Percentiles rank a stretch among this genome's conserved stretches.
Conservation (phyloP, 1,139 yeast species). For the Pichia sorboxylosa region DNA sequence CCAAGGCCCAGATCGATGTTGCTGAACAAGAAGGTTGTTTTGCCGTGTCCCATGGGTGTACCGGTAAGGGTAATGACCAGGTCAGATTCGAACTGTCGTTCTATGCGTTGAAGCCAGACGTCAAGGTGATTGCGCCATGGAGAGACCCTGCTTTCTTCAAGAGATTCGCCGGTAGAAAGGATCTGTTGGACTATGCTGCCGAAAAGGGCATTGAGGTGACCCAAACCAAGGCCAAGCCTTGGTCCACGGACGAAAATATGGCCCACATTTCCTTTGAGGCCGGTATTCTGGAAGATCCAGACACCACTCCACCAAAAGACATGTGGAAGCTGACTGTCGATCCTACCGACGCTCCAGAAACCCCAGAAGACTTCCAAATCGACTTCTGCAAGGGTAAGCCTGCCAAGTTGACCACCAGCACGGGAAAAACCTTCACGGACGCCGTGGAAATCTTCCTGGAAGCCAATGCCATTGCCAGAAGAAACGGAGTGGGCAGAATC, state of each 20-base stretch:
- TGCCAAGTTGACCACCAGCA: conserved; percentile 59
- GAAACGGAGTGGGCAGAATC: conserved; percentile 98
- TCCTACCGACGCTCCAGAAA: conserved; percentile 88
- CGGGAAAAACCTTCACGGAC: conserved; percentile 54
- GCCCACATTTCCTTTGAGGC: conserved; percentile 99
- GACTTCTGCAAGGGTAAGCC: conserved; percentile 84
- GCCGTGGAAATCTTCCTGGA: conserved; percentile 88
- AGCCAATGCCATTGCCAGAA: conserved; percentile 92
- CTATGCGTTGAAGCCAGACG: conserved; percentile 96
- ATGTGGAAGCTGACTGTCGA: conserved; percentile 99
- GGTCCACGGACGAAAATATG: conserved; percentile 98
- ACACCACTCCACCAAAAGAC: conserved; percentile 97
- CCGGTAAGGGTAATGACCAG: conserved; percentile 99
- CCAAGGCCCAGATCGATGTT: conserved; percentile 93
- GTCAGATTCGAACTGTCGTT: conserved; percentile 94
- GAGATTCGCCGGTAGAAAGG: conserved; percentile 96
- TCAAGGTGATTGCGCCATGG: conserved; percentile 97
- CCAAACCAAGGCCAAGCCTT: conserved; percentile 96
- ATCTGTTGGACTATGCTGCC: conserved; percentile 85
- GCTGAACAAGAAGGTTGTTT: conserved; percentile 97
- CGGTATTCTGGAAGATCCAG: conserved; percentile 96
- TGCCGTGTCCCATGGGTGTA: conserved; percentile 97
- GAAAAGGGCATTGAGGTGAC: conserved; percentile 85
- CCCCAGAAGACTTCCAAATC: conserved; percentile 80
- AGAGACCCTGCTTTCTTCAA: conserved; percentile 91